Base-by-base conservation (phyloP, 2,329 filamentous ascomycete genomes). In the Blastomyces percursus region DNA sequence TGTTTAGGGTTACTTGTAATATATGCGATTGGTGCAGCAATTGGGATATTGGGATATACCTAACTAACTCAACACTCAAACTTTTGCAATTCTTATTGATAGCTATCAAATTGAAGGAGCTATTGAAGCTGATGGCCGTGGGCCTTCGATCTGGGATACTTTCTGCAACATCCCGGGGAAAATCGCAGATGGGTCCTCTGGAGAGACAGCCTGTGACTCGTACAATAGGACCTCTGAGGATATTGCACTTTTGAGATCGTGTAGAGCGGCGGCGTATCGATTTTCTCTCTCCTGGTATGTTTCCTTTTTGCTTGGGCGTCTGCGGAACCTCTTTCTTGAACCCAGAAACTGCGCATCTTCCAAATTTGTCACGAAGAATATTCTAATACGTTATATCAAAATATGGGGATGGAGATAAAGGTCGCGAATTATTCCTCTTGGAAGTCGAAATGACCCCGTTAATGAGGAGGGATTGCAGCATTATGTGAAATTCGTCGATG, bases 91-190 rank as follows among this genome's bases (percentile, higher is more conserved):
- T 52, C 16, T 52, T 48, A 46, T 40, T 6, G 30, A 5, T 71
- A 94, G 90, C 72, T 95, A 94, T 79, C 90, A 96, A 74, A 89
- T 96, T 69, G 91, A 96, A 79, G 91, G 91, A 63, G 86, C 85
- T 57, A 80, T 82, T 48, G 79, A 87, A 57, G 83, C 87, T 71
- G 90, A 93, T 72, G 91, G 90, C 67, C 88, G 90, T 66, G 88
- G 35, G 84, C 27, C 86, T 61, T 90, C 88, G 65, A 94, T 95
- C 74, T 95, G 91, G 91, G 91, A 96, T 76, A 87, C 84, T n/a
- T 95, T 95, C 78, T 92, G 88, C 77, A 83, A 83, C 66, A 87
- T 85, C 61, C 86, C 88, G 7, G 89, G 89, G 70, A 95, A 94
- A 77, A 91, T 94, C 70, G 89, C 90, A 62, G 88, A 90, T 69